Evolutionary conservation across 805 yeast species (phyloP), one percentile per base, ranked within the genome.

Genomic region (Metschnikowia gruessii): DNA sequence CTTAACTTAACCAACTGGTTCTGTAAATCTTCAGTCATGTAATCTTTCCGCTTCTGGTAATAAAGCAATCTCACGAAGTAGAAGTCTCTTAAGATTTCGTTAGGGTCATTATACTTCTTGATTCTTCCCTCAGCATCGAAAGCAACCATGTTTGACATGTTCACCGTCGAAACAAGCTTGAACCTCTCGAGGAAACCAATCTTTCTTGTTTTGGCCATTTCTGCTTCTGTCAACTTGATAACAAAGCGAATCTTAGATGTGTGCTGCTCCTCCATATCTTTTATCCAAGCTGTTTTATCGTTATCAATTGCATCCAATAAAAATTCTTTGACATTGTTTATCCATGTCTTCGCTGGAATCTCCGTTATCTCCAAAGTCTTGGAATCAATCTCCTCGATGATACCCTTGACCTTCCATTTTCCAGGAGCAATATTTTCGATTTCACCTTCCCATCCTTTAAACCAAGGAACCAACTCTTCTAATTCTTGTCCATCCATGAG

Each of bases 211-310:
- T 87, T 87, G 19, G 69, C 76, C 98, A 94, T 92, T 61, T 92
- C 96, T 39, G 83, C 92, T 43, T 76, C 78, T 10, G 82, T 69
- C 52, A 94, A 68, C 30, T 81, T 87, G 24, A 94, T 80, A 22
- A 87, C 81, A 59, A 94, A 94, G 51, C 83, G 80, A 53, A 94
- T 83, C 34, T 83, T 85, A 47, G 81, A 74, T 15, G 89, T 87
- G 65, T 94, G 99, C 63, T 92, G 96, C 61, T 94, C 99, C 55
- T 85, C 89, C 83, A 91, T 80, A 65, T 92, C 97, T 56, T 88
- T 91, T 51, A 92, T 89, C 95, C 97, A 92, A 19, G 90, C 80
- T 48, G 75, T 75, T 59, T 85, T 89, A 30, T 90, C 96, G 43
- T 73, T 77, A n/a, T 91, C 91, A 53, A 88, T 69, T 19, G 91